A percentile compares a stretch with the other conserved stretches of the same genome.
phyloP scores from a whole-genome alignment of 2,329 filamentous ascomycete species.

The Lachnellula cervina region DNA sequence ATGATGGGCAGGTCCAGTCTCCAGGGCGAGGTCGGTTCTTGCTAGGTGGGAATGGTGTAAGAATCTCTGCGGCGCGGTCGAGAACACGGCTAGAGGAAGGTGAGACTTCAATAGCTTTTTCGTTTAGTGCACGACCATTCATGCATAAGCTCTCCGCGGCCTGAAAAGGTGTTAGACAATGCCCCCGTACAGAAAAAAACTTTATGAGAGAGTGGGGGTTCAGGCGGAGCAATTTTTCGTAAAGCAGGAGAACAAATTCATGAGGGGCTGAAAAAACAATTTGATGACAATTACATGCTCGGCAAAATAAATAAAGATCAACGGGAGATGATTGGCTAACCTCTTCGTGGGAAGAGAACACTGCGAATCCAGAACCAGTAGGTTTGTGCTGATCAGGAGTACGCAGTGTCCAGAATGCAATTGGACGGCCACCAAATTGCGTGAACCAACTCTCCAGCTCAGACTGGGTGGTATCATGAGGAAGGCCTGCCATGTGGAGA shows the following conservation, averaged over 20 bases:
- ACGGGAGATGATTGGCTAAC: conserved; percentile 43
- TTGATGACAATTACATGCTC: conserved; percentile 23
- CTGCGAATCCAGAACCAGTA: conserved; percentile 96
- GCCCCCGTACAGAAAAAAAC: conserved; percentile 29
- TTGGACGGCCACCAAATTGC: conserved; percentile 93
- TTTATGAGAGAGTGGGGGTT: conserved; percentile 20
- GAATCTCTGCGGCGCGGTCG: conserved; percentile 89
- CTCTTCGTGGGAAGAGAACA: conserved; percentile 99
- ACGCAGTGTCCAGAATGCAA: conserved; percentile 97
- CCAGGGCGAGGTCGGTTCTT: conserved; percentile 97
- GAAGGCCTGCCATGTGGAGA: conserved; percentile 93
- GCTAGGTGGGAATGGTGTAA: conserved; percentile 95
- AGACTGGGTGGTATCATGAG: conserved; percentile 96
- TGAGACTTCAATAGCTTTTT: conserved; percentile 98
- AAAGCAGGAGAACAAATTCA: conserved; percentile 30
- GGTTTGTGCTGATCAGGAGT: conserved; percentile 99
- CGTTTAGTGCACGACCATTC: conserved; percentile 96
- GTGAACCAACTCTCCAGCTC: conserved; percentile 99
- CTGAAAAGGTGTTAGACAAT: conserved; percentile 45
- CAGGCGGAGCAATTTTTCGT: conserved; percentile 24
- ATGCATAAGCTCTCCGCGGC: conserved; percentile 97
- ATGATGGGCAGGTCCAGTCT: conserved; percentile 98
- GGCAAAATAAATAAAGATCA: conserved; percentile 26
- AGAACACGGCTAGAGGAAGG: conserved; percentile 95
- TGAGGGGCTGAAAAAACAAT: conserved; percentile 23